Conservation (phyloP, 2,329 filamentous ascomycete species). For the Myrmaecium sp. region DNA sequence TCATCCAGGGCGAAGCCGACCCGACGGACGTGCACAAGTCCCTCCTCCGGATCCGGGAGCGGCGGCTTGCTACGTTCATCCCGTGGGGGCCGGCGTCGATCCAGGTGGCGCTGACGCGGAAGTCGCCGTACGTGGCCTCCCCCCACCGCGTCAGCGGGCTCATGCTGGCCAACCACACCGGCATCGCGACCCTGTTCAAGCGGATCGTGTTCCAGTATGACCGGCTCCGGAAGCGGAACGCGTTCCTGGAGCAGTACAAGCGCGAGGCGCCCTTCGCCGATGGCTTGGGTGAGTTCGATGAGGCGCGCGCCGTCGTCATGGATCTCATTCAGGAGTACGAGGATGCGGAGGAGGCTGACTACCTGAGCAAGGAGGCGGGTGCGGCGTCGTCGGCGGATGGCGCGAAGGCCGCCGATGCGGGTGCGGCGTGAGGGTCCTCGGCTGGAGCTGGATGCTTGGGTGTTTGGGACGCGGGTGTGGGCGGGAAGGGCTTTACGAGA, state of each 20-base stretch:
- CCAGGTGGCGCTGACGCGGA: conserved; percentile 90
- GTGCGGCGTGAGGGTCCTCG: no score
- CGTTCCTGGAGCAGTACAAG: conserved; percentile 92
- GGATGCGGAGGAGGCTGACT: conserved; percentile 79
- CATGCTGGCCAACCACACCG: conserved; percentile 97
- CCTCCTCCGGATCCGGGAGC: conserved; percentile 83
- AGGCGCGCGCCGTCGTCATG: conserved; percentile 77
- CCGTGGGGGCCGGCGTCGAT: conserved; percentile 97
- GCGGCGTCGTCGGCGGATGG: conserved; percentile 20
- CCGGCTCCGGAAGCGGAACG: conserved; percentile 85
- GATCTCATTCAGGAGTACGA: conserved; percentile 92
- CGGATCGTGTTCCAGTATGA: conserved; percentile 87
- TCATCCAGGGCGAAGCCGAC: conserved; percentile 96
- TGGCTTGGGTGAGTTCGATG: conserved; percentile 85
- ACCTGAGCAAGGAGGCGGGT: conserved; percentile 58
- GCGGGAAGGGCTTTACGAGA: no score
- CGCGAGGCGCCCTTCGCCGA: conserved; percentile 88
- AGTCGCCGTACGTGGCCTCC: conserved; percentile 89
- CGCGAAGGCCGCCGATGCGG: no score
- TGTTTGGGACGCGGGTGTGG: no score
- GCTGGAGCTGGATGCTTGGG: no score
- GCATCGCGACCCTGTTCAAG: conserved; percentile 92
- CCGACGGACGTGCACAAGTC: conserved; percentile 97
- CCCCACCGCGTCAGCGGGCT: conserved; percentile 87
- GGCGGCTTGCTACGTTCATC: conserved; percentile 86